Conservation (phyloP, 2,329 filamentous ascomycete genomes). For the Ascocoryne sarcoides region DNA sequence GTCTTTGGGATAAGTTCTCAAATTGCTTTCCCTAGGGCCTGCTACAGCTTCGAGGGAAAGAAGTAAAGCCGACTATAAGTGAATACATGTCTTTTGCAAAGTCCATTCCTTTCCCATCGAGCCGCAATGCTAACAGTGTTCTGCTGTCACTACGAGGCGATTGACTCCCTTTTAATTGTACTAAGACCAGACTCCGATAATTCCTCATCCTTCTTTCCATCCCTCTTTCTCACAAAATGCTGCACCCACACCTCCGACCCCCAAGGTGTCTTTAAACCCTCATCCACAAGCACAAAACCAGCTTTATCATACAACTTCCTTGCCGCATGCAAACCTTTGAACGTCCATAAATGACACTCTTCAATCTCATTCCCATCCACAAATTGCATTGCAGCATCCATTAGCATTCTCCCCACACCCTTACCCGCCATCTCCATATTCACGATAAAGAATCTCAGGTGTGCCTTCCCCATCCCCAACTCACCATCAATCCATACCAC, state of each 20-base stretch:
- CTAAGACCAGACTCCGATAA: too few relatives aligned
- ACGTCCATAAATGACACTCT: constrained; percentile 22
- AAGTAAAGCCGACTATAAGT: too few relatives aligned
- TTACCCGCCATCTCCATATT: constrained; percentile 19
- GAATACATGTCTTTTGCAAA: too few relatives aligned
- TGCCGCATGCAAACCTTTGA: constrained; percentile 18
- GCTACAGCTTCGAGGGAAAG: too few relatives aligned
- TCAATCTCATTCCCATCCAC: constrained; percentile 17
- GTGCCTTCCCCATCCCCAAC: constrained; percentile 16
- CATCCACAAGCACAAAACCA: constrained; percentile 19
- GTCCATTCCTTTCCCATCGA: too few relatives aligned
- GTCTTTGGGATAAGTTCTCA: too few relatives aligned
- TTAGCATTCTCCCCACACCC: constrained; percentile 22
- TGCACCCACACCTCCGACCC: constrained; percentile 7
- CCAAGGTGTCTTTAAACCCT: constrained; percentile 13
- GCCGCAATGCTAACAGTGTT: too few relatives aligned
- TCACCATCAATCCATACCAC: constrained; percentile 26
- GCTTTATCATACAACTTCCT: constrained; percentile 21
- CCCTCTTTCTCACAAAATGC: too few relatives aligned
- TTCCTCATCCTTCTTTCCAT: too few relatives aligned
- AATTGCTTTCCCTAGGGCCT: too few relatives aligned
- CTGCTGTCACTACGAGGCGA: too few relatives aligned
- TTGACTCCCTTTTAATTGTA: too few relatives aligned
- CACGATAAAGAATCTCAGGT: constrained; percentile 26
- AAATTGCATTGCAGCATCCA: constrained; percentile 23